These are phyloP conservation scores for Eimeria necatrix DNA, from an alignment of 169 alveolate genomes.

Conservation along the genomic window DNA sequence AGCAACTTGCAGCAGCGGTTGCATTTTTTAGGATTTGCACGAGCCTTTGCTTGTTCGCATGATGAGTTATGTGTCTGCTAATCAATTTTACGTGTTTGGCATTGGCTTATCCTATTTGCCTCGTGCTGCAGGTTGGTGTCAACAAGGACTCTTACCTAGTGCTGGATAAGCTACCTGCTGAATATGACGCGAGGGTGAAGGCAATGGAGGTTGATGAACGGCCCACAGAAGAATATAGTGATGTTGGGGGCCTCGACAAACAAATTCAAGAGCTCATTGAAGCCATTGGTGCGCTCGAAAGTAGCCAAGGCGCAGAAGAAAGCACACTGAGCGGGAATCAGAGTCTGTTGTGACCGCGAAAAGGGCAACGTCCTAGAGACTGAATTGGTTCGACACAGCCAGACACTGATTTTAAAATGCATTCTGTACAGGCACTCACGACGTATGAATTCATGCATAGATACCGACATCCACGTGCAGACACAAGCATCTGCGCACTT, in stretches of 20 bases:
- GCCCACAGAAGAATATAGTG: slow-evolving; percentile 99
- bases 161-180: slow-evolving; percentile 99
- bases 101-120: neutral
- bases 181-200: slow-evolving; percentile 98
- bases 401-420: too few species aligned
- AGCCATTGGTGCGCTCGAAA: slow-evolving; percentile 92
- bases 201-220: slow-evolving; percentile 99
- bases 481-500: neutral
- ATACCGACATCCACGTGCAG: neutral
- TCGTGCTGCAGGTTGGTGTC: slow-evolving; percentile 98
- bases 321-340: too few species aligned
- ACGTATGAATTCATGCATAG: too few species aligned
- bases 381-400: too few species aligned
- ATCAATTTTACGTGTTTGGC: neutral
- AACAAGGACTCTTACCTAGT: slow-evolving; percentile 99
- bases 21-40: neutral
- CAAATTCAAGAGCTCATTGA: slow-evolving; percentile 99
- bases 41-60: neutral
- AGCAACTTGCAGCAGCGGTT: neutral
- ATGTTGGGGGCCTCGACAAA: slow-evolving; percentile 99
- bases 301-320: too few species aligned
- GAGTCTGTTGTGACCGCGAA: too few species aligned
- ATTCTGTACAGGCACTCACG: too few species aligned
- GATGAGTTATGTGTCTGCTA: slow-evolving; percentile 68
- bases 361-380: too few species aligned